Evolutionary conservation across 208 protist genomes (phyloP).

Genomic region (Phytomonas francai): DNA sequence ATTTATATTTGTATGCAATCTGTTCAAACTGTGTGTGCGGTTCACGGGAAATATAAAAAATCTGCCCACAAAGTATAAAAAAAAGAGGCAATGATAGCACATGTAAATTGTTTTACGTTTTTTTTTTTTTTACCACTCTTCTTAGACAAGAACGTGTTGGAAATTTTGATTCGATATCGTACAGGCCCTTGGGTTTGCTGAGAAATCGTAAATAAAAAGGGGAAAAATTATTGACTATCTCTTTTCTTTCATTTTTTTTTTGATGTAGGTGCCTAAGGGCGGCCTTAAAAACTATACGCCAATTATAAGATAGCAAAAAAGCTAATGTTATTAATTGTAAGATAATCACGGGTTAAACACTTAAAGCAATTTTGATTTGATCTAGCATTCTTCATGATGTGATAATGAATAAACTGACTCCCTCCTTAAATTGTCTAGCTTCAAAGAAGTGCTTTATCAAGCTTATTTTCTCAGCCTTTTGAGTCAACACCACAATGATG

Average conservation of each 20-base stretch:
- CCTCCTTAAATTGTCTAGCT: neutral
- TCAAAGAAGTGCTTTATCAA: constrained; percentile 32
- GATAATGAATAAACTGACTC: neutral
- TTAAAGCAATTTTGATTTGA: constrained; percentile 1
- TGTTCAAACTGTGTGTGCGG: neutral
- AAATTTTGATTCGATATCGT: neutral
- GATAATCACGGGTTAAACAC: neutral
- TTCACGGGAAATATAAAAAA: neutral
- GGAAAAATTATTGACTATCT: neutral
- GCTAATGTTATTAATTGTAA: constrained; percentile 4
- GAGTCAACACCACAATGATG: neutral
- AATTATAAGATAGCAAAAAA: neutral
- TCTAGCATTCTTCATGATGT: neutral
- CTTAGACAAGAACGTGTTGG: constrained; percentile 3
- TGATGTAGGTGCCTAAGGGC: neutral
- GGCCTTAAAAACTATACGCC: neutral
- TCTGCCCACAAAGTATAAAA: constrained; percentile 1
- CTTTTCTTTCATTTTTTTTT: constrained; percentile 12
- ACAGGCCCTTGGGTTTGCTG: neutral
- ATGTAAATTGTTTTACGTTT: constrained; percentile 3
- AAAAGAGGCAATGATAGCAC: constrained; percentile 14
- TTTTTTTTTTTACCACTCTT: constrained; percentile 6
- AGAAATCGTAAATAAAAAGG: neutral
- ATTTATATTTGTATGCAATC: constrained; percentile 1
- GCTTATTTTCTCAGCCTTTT: constrained; percentile 9